A percentile compares a stretch with the other conserved stretches of the same genome.
Conservation (phyloP, 805 yeast genomes). For the Candida multigemmis region DNA sequence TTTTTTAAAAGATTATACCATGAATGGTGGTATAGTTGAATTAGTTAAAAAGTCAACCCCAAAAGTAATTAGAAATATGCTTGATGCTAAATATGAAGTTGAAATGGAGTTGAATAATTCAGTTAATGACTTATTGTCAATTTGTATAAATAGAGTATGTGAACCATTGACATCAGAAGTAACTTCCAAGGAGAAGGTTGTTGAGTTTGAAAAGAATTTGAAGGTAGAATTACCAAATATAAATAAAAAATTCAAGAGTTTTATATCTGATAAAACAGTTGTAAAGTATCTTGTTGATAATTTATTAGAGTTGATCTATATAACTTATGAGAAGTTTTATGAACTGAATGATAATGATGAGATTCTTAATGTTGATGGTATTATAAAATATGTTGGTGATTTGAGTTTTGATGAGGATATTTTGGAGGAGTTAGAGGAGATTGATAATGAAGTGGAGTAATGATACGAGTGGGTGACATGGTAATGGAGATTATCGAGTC, state of each 20-base stretch:
- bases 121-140: conserved; percentile 61
- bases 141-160: conserved; percentile 33
- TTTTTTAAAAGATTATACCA: conserved; percentile 30
- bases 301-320: conserved; percentile 40
- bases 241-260: conserved; percentile 41
- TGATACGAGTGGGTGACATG: no score
- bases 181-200: conserved; percentile 1
- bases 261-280: conserved; percentile 46
- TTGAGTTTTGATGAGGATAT: no score
- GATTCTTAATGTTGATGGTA: no score
- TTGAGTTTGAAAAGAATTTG: conserved; percentile 38
- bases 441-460: no score
- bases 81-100: conserved; percentile 67
- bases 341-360: no score
- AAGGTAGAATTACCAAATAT: conserved; percentile 49
- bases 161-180: conserved; percentile 19
- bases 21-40: conserved; percentile 30
- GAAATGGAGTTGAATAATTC: conserved; percentile 63
- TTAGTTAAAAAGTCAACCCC: conserved; percentile 67
- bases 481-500: no score
- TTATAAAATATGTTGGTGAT: no score
- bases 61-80: conserved; percentile 69
- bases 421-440: no score
- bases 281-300: conserved; percentile 19
- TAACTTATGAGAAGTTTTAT: conserved; percentile 49